Conservation (phyloP, 2,329 filamentous ascomycete species). For the Phaeosphaeria sp. region DNA sequence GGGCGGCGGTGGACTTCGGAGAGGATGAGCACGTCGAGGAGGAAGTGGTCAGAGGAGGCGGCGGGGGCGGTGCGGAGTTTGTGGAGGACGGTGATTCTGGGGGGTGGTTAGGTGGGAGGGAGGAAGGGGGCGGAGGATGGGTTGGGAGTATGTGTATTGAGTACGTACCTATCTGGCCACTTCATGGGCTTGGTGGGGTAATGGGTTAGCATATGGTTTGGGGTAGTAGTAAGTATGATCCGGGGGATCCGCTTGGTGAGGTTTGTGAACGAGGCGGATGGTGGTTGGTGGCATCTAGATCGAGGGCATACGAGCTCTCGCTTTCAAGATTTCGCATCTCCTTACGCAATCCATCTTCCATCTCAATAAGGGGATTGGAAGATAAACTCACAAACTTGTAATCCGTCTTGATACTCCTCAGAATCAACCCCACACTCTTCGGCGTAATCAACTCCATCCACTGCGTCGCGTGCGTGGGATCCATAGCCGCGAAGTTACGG, state of each 20-base stretch:
- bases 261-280: background rate
- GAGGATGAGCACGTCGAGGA: slow-evolving; percentile 69
- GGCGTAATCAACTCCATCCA: slow-evolving; percentile 77
- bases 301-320: background rate
- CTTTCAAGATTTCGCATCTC: too few relatives aligned
- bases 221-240: background rate
- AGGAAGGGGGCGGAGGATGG: background rate
- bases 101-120: background rate
- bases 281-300: background rate
- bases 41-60: slow-evolving; percentile 60
- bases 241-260: slow-evolving; percentile 4
- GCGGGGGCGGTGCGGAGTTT: slow-evolving; percentile 68
- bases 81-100: slow-evolving; percentile 80
- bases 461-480: slow-evolving; percentile 65
- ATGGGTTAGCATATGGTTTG: slow-evolving; percentile 9
- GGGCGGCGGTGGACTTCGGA: slow-evolving; percentile 76
- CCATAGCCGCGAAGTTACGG: slow-evolving; percentile 69
- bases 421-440: slow-evolving; percentile 72
- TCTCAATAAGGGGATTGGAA: background rate
- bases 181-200: slow-evolving; percentile 67
- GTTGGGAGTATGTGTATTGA: too few relatives aligned
- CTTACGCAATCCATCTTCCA: too few relatives aligned
- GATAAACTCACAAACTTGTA: slow-evolving; percentile 79
- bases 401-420: slow-evolving; percentile 80
- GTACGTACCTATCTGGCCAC: slow-evolving; percentile 71